Evolutionary conservation across 257 asterid genomes (phyloP).

Genomic region (Fraxinus americana): DNA sequence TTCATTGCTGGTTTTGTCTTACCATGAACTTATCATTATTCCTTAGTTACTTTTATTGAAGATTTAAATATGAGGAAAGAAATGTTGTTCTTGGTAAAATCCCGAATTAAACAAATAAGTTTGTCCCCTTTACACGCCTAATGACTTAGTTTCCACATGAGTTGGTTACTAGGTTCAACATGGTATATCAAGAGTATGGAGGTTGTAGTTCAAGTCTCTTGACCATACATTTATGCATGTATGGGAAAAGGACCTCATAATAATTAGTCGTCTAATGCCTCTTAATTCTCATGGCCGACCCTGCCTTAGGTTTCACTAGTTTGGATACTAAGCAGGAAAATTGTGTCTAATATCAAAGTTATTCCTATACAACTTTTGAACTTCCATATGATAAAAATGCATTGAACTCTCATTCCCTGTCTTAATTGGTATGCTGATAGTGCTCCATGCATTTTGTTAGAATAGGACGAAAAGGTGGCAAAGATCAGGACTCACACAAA

Average conservation of each 20-base stretch:
- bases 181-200: too few relatives aligned
- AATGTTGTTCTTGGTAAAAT: background rate
- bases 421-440: background rate
- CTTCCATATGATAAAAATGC: background rate
- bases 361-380: background rate
- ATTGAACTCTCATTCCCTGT: background rate
- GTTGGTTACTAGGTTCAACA: too few relatives aligned
- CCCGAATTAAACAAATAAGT: too few relatives aligned
- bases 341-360: background rate
- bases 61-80: background rate
- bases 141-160: background rate
- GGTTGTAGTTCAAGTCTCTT: too few relatives aligned
- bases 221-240: background rate
- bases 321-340: background rate
- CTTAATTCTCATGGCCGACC: too few relatives aligned
- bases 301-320: background rate
- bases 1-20: background rate
- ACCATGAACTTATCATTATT: background rate
- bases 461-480: background rate
- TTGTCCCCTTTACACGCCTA: background rate
- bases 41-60: background rate
- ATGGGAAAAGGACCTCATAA: too few relatives aligned
- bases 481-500: background rate
- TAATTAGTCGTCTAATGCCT: too few relatives aligned
- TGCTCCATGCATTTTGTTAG: background rate